Evolutionary conservation across 495 filamentous ascomycete genomes (phyloP), one percentile per base, ranked within the genome.

Genomic region (Penicillium waksmanii): DNA sequence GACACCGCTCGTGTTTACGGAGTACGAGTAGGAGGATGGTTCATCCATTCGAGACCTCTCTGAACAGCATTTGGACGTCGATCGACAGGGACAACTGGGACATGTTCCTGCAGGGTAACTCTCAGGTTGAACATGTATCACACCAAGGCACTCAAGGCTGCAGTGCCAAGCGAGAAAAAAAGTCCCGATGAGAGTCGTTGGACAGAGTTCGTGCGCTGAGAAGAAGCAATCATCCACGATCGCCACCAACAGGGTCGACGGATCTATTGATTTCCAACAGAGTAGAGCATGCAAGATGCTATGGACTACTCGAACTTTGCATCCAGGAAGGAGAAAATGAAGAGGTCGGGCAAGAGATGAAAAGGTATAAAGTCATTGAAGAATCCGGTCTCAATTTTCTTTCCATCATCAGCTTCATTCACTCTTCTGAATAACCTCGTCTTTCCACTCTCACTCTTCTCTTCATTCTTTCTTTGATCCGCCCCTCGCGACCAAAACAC

Each of bases 351-450:
- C 8, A 36, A 25, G 33, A 27, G 18, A 12, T 7, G 25, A 18
- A 12, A 58, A 51, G 54, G 51, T 70, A 70, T 67, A 70, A 67
- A 67, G 55, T 46, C 12, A 9, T 42, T 40, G 27, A 47, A 35
- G 35, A 21, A 35, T 52, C 57, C 46, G 13, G 31, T 11, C 8
- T 17, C 18, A 31, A 40, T n/a, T 19, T 42, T 49, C 43, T n/a
- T 57, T 15, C 53, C 59, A 64, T 60, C 57, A 38, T 53, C 58
- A 60, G 51, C 19, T 53, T 57, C 33, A 36, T 34, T 55, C 54
- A 51, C 49, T 50, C 46, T 38, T 50, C 46, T 38, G 46, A 63
- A 31, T 31, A 55, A 34, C 55, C 27, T 54, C 43, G 2, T 34
- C 51, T 49, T 48, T 25, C 18, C 48, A 55, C 23, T 13, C 36